phyloP scores from a whole-genome alignment of 2,329 filamentous ascomycete species.

The Microcyclosporella mali region DNA sequence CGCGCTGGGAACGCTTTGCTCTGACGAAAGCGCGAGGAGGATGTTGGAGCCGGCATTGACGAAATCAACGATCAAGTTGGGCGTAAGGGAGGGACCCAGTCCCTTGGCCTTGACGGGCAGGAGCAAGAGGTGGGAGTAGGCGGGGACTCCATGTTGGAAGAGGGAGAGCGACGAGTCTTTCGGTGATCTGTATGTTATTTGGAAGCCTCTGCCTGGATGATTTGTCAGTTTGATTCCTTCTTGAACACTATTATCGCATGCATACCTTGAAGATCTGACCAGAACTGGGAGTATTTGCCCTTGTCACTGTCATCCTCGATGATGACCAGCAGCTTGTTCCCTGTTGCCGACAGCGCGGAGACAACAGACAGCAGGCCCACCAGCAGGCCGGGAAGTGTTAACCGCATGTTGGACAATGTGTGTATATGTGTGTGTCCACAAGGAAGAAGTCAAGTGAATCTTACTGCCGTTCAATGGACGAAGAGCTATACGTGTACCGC shows the following conservation, averaged over 20 bases:
- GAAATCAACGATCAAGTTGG: conserved; percentile 82
- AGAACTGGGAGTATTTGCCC: conserved; percentile 74
- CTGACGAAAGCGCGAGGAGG: conserved; percentile 73
- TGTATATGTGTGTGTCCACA: conserved; percentile 5
- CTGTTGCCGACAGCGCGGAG: conserved; percentile 71
- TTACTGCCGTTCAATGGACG: conserved; percentile 1
- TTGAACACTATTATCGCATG: conserved; percentile 6
- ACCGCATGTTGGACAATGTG: conserved; percentile 38
- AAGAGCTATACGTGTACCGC: not conserved
- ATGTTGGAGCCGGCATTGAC: conserved; percentile 89
- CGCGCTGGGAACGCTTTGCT: conserved; percentile 61
- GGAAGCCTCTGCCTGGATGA: conserved; percentile 68
- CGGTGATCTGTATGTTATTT: conserved; percentile 73
- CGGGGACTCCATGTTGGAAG: conserved; percentile 79
- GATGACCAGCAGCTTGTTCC: conserved; percentile 75
- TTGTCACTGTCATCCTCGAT: conserved; percentile 78
- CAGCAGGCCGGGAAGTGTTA: conserved; percentile 43
- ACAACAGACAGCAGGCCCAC: conserved; percentile 61
- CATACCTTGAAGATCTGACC: conserved; percentile 65
- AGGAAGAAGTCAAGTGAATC: not conserved
- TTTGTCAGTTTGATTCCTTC: conserved; percentile 3
- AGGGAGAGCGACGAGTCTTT: conserved; percentile 71
- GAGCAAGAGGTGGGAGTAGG: conserved; percentile 85
- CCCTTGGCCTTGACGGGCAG: conserved; percentile 89
- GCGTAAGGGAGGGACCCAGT: conserved; percentile 80